phyloP scores from a whole-genome alignment of 148 eudicot genomes.

The Cornus controversa region DNA sequence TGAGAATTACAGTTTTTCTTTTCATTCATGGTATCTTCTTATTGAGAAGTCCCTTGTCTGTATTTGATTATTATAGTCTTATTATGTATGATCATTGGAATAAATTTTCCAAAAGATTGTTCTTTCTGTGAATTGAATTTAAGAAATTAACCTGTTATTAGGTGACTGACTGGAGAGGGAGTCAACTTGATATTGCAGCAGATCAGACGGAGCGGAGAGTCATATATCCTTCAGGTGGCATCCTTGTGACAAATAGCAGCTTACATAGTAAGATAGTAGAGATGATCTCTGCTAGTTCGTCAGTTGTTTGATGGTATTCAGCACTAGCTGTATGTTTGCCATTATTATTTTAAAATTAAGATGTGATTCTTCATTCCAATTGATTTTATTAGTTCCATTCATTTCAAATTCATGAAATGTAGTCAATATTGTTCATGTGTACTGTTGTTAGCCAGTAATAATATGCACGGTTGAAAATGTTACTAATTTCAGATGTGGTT shows the following conservation, averaged over 20 bases:
- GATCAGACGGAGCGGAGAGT: constrained; percentile 68
- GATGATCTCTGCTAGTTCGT: constrained; percentile 47
- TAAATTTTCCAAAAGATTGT: background rate
- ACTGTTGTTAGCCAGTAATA: background rate
- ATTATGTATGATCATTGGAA: background rate
- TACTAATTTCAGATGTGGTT: no score
- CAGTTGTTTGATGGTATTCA: constrained; percentile 29
- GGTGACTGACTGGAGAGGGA: constrained; percentile 92
- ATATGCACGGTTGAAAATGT: background rate
- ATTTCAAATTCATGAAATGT: constrained; percentile 1
- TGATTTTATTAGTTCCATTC: background rate
- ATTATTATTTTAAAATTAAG: background rate
- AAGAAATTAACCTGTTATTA: constrained; percentile 20
- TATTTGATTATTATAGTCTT: background rate
- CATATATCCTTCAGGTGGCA: constrained; percentile 77
- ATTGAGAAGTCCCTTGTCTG: background rate
- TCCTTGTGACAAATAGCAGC: constrained; percentile 63
- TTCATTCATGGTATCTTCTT: background rate
- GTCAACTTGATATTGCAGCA: constrained; percentile 64
- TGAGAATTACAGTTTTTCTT: background rate
- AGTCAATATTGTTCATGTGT: constrained; percentile 7
- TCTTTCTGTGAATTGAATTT: background rate
- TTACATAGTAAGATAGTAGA: constrained; percentile 61
- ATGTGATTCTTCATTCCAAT: background rate
- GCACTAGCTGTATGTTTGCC: constrained; percentile 4